Base-by-base conservation (phyloP, 2,329 filamentous ascomycete genomes). In the Penicillium verrucosum region DNA sequence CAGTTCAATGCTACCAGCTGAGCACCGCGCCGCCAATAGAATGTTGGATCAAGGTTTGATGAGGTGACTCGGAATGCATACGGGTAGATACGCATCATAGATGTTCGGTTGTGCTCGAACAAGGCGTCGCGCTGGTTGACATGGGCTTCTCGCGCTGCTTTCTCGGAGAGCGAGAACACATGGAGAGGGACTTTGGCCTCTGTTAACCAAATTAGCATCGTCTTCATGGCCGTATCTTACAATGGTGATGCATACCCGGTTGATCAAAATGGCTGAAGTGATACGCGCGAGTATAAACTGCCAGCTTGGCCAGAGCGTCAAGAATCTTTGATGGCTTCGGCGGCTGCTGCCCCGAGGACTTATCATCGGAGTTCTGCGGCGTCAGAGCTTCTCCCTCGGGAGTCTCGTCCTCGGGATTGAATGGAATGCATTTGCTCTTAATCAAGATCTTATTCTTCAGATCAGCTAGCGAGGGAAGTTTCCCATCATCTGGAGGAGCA, bases 1-100 rank as follows among this genome's bases (percentile, higher is more conserved):
- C 92, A 97, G 75, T 97, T 97, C 59, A 97, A 79, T 0, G 92
- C 92, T 1, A 95, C 91, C 65, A 97, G 88, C 73, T 97, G 92
- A 3, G 95, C 88, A 14, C 92, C 92, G 62, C 90, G 87, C 32
- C 90, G 83, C 92, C 92, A 97, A 74, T 92, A 94, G 4, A 88
- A 81, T 0, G 86, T 84, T 5, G 93, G 92, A 64, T 96, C 90
- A 12, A 95, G 80, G 69, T 97, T 97, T 1, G 90, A 94, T 0
- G 90, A 96, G 58, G 85, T 82, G 51, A 97, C 86, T 7, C 92
- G 85, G 56, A 92, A 81, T 1, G 90, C 90, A 36, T 89, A 91
- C 0, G 92, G 93, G 67, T 96, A 97, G 0, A 90, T 88, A 18
- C 93, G 85, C 89, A 97, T 92, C 65, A 97, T 79, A 68, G 84